Evolutionary conservation across 2,329 filamentous ascomycete species (phyloP), one percentile per base, ranked within the genome.

Genomic region (Xylaria digitata): DNA sequence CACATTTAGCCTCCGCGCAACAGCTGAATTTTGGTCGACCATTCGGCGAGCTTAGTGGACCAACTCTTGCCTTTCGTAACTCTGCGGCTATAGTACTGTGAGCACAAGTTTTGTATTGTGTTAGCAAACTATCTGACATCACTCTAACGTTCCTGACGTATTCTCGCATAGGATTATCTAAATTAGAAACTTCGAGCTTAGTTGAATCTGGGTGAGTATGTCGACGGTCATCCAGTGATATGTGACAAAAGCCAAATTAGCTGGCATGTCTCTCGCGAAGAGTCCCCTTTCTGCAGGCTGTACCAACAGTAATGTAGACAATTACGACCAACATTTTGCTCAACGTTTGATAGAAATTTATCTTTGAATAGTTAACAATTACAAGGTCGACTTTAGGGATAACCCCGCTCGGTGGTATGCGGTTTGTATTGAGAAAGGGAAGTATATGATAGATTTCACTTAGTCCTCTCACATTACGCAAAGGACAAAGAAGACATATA

Each of bases 291-390:
- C 70, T 69, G 15, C 49, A 61, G 6, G 59, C 56, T 6, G 61
- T 43, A 2, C 61, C 40, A 26, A 70, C 72, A 17, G 64, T 43
- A 8, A 73, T 2, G 40, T 62, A 63, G 17, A 73, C 63, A 9
- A 73, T 67, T 9, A 62, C 8, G 6, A 34, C 23, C 50, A 48
- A 48, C 66, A 65, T 68, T 11, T 64, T 69, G 42, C 32, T 13
- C 19, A 48, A 26, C 61, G n/a, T 21, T 42, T 9, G 1, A 21
- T 55, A n/a, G n/a, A 45, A 13, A 26, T 49, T 46, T 43, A n/a
- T 11, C 19, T 13, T 19, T 4, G 19, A 2, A 50, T 9, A 17
- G 15, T 8, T 3, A 23, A 9, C 3, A n/a, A 40, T 21, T 1
- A 34, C 6, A 17, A 19, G 23, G 11, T 46, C 3, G 2, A 7